Conservation (phyloP, 495 filamentous ascomycete species). For the Hypoxylon lienhwacheense region DNA sequence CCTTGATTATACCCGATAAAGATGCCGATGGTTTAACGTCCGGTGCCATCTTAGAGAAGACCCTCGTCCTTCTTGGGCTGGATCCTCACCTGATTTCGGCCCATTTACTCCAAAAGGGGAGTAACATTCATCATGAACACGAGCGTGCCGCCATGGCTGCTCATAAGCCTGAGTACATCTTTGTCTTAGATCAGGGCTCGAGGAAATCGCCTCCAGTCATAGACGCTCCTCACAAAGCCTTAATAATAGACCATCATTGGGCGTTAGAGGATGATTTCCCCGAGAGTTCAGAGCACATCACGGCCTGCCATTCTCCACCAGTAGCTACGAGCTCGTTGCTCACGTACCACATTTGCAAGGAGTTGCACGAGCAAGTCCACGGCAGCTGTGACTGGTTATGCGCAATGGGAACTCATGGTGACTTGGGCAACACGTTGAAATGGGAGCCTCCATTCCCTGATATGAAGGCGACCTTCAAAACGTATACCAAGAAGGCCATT, state of each 20-base stretch:
- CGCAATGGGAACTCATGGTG: slow-evolving; percentile 61
- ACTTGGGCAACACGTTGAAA: slow-evolving; percentile 59
- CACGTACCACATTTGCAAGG: slow-evolving; percentile 58
- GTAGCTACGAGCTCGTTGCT: slow-evolving; percentile 60
- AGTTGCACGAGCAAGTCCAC: slow-evolving; percentile 49
- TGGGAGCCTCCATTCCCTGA: slow-evolving; percentile 62
- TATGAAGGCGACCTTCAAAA: slow-evolving; percentile 57
- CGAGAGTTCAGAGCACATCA: slow-evolving; percentile 49
- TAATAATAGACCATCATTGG: slow-evolving; percentile 64
- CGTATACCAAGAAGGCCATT: slow-evolving; percentile 57
- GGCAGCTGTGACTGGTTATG: slow-evolving; percentile 55
- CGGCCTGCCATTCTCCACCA: slow-evolving; percentile 58
- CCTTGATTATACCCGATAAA: slow-evolving; percentile 61
- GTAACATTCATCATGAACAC: slow-evolving; percentile 50
- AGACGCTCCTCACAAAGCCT: slow-evolving; percentile 39
- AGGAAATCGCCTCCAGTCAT: slow-evolving; percentile 52
- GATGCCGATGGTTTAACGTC: slow-evolving; percentile 63
- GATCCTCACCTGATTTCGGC: slow-evolving; percentile 48
- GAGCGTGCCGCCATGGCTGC: slow-evolving; percentile 51
- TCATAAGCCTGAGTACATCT: slow-evolving; percentile 53
- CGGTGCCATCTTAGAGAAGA: slow-evolving; percentile 59
- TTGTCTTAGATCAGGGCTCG: slow-evolving; percentile 63
- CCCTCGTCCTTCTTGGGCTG: slow-evolving; percentile 55
- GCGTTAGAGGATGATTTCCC: slow-evolving; percentile 55
- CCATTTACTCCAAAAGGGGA: slow-evolving; percentile 56